These are phyloP conservation scores for Cyclotella choctawhatcheeana DNA, from an alignment of 108 stramenopile species.

Conservation along the genomic window DNA sequence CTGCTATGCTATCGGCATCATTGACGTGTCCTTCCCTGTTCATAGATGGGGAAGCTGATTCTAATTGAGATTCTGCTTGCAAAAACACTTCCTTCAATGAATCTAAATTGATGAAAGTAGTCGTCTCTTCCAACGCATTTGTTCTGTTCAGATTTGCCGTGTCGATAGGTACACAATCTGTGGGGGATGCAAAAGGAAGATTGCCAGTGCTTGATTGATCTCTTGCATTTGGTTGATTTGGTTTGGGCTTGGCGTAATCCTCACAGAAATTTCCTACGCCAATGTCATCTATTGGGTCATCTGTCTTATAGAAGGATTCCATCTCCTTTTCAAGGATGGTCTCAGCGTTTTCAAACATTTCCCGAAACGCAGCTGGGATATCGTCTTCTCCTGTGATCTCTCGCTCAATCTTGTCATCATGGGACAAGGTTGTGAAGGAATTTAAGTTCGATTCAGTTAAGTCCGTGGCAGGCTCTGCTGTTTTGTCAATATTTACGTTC, in stretches of 20 bases:
- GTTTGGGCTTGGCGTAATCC: conserved; percentile 13
- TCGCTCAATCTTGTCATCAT: not conserved
- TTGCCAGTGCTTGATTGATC: not conserved
- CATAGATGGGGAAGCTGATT: conserved; percentile 11
- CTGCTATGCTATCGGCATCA: not conserved
- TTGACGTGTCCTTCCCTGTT: not conserved
- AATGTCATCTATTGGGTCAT: not conserved
- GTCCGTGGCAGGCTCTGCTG: no score
- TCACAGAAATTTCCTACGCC: conserved; percentile 10
- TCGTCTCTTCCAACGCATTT: not conserved
- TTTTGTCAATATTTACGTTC: no score
- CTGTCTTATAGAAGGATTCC: not conserved
- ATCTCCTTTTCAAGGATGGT: conserved; percentile 1
- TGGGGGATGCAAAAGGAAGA: not conserved
- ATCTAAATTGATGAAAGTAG: conserved; percentile 1
- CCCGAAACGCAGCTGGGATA: not conserved
- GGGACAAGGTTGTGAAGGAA: not conserved
- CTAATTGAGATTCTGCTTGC: no score
- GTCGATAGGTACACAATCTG: not conserved
- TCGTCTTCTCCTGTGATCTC: no score
- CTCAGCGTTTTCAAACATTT: conserved; percentile 19
- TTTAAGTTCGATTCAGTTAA: no score
- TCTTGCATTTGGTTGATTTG: not conserved
- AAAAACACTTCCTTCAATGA: conserved; percentile 20
- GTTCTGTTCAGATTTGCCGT: not conserved